Base-by-base conservation (phyloP, 768 basidiomycete genomes). In the Cantharellus cinnabarinus region DNA sequence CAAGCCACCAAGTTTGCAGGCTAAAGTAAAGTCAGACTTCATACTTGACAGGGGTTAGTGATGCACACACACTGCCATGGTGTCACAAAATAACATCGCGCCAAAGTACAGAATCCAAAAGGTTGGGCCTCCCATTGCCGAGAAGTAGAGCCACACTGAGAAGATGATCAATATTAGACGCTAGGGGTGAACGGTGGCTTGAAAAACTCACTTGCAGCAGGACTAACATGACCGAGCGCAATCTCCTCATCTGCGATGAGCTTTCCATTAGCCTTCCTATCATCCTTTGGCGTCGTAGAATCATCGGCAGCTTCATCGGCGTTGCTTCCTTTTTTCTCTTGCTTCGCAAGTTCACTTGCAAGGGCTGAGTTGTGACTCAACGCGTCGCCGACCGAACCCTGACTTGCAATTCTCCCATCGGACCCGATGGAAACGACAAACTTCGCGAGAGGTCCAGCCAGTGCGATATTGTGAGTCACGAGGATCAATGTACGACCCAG, bases 191-290 rank as follows among this genome's bases (percentile, higher is more conserved):
- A 42, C 5, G 2, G 15, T 20, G 51, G 38, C 20, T 34, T 39
- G 29, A 41, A 14, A 42, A 2, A 67, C 71, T 63, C 60, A 69
- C 72, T 62, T 48, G 77, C 70, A 42, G 70, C 59, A 75, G 76
- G 78, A 52, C 76, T 75, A 38, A 83, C 75, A 60, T 77, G 78
- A 0, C 82, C 81, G 57, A 75, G 72, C 3, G 71, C 75, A 51
- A 82, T 73, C 64, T 85, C 83, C 65, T 85, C 83, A 0, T 75
- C 76, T 4, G 80, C 68, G 52, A 83, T 75, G n/a, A 84, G 71
- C 64, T 82, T 81, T 2, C 80, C 80, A 52, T 74, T 73, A 51
- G 69, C 68, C 10, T 63, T 63, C 3, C 14, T 10, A 29, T 42
- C 59, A 59, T 67, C 51, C 37, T 60, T 54, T 29, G 20, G 20